phyloP scores from a whole-genome alignment of 1,284 basidiomycete genomes.

The Melampsora larici-populina region DNA sequence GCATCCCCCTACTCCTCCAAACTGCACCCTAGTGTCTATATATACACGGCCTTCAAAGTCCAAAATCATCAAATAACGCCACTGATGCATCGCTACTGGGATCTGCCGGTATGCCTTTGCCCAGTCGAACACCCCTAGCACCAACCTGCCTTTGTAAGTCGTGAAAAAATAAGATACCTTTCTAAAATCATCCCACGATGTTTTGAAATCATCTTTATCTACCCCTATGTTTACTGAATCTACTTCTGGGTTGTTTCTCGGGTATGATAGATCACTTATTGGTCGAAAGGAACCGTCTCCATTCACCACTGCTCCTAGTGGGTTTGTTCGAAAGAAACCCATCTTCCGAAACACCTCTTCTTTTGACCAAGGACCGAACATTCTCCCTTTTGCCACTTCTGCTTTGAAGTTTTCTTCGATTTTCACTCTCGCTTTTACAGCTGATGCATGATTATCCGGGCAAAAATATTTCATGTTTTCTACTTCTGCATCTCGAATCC shows the following conservation, averaged over 20 bases:
- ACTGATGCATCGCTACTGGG: not conserved
- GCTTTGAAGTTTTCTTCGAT: no score
- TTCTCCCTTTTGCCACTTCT: no score
- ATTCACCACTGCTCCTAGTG: not conserved
- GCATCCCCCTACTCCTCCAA: constrained; percentile 11
- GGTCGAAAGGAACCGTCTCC: not conserved
- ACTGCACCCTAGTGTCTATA: constrained; percentile 3
- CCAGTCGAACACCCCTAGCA: no score
- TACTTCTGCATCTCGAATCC: no score
- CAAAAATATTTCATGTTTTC: no score
- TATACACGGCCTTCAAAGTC: not conserved
- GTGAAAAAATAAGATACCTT: not conserved
- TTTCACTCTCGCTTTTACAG: no score
- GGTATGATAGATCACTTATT: constrained; percentile 5
- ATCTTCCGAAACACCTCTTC: no score
- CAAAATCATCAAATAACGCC: not conserved
- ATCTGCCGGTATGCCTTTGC: no score
- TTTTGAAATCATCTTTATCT: not conserved
- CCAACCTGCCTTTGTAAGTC: not conserved
- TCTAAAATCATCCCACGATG: no score
- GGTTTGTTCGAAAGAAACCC: no score
- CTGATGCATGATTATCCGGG: no score
- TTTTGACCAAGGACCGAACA: no score
- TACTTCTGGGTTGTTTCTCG: not conserved
- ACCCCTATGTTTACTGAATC: not conserved